A percentile compares a stretch with the other conserved stretches of the same genome.
Conservation (phyloP, 805 yeast species). For the Hanseniaspora mollemarum region DNA sequence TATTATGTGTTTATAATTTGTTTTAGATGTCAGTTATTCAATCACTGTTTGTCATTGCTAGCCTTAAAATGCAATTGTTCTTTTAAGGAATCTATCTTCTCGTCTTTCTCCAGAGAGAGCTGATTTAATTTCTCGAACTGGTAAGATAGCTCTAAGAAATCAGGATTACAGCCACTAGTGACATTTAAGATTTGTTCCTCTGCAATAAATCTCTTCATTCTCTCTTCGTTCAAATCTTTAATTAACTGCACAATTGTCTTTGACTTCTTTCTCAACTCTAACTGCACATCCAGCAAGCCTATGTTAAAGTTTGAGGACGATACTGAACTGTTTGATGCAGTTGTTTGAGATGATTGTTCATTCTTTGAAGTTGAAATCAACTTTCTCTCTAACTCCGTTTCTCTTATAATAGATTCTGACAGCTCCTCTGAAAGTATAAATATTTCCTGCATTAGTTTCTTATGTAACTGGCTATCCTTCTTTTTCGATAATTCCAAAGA, state of each 20-base stretch:
- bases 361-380: slow-evolving; percentile 21
- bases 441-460: slow-evolving; percentile 48
- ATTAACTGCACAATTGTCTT: slow-evolving; percentile 42
- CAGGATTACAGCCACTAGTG: slow-evolving; percentile 44
- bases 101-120: slow-evolving; percentile 39
- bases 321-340: neutral
- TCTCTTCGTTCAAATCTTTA: slow-evolving; percentile 49
- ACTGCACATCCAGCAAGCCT: slow-evolving; percentile 23
- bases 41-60: too few species aligned
- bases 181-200: slow-evolving; percentile 55
- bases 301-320: neutral
- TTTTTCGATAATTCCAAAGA: neutral
- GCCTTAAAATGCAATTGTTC: too few species aligned
- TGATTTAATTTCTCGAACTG: slow-evolving; percentile 44
- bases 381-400: slow-evolving; percentile 45
- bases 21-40: too few species aligned
- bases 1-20: too few species aligned
- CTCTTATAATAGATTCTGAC: slow-evolving; percentile 61
- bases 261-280: slow-evolving; percentile 32
- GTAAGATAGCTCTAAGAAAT: slow-evolving; percentile 44
- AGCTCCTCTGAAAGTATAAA: slow-evolving; percentile 60
- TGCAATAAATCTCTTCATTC: slow-evolving; percentile 53
- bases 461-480: slow-evolving; percentile 29
- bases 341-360: slow-evolving; percentile 14
- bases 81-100: slow-evolving; percentile 34